Base-by-base conservation (phyloP, 2,329 filamentous ascomycete species). In the Metarhizium humberi region DNA sequence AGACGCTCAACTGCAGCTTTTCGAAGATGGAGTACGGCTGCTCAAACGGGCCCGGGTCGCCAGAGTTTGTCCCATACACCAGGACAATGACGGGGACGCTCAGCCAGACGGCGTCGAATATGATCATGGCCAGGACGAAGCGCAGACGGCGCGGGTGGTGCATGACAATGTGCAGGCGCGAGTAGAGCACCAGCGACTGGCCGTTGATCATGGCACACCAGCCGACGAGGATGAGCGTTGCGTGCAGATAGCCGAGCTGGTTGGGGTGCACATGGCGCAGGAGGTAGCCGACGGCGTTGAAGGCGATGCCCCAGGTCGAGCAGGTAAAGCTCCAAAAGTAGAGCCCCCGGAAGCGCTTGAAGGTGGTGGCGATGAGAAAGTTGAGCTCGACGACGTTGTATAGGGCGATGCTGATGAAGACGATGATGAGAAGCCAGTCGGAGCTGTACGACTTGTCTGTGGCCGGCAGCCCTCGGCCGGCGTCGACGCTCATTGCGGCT, bases 131-230 rank as follows among this genome's bases (percentile, higher is more conserved):
- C 3, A 84, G 71, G 0, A 82, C 76, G 25, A 72, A 70, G 2
- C 72, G 73, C 1, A 85, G 70, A 2, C 77, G 66, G 2, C 67
- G 66, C 29, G 74, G 59, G 69, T 80, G 78, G 14, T 75, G 75
- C 14, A 81, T 71, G 16, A 86, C 74, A 3, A 86, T 73, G 61
- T 85, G 81, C 1, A 86, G 71, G 1, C 83, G 75, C 1, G 81
- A 85, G 67, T 82, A 86, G 1, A 86, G 69, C 2, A 86, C 82
- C 18, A 85, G 62, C 0, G 78, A 78, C 63, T 85, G 80, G 0
- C 82, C 83, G 0, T 80, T 83, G 0, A 85, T 75, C 79, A 85
- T 83, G 1, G 62, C 58, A n/a, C 62, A 64, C 66, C 68, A 70
- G 2, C 66, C 66, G 25, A 64, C 57, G n/a, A 67, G 57, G 8